Evolutionary conservation across 129 eudicot species (phyloP).

Genomic region (Artemisia tridentata): DNA sequence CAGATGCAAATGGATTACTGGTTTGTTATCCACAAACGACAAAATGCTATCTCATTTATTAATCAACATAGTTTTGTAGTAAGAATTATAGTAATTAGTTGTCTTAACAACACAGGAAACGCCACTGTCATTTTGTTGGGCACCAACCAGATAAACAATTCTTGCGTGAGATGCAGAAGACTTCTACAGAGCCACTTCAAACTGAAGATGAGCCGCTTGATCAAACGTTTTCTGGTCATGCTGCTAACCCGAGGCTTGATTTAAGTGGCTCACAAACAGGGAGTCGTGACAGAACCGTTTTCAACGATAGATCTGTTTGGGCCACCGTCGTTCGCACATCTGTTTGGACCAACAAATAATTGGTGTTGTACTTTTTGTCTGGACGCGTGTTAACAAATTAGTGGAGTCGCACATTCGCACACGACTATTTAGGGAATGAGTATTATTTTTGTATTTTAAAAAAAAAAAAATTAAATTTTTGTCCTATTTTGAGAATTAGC

Average conservation of each 20-base stretch:
- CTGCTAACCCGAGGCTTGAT: constrained; percentile 31
- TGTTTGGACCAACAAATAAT: too few relatives aligned
- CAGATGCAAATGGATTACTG: constrained; percentile 89
- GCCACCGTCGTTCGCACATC: too few relatives aligned
- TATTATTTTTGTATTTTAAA: too few relatives aligned
- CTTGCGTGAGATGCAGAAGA: constrained; percentile 35
- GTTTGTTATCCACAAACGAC: constrained; percentile 31
- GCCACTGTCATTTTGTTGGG: constrained; percentile 70
- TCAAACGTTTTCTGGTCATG: constrained; percentile 25
- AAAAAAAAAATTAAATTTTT: too few relatives aligned
- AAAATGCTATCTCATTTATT: neutral
- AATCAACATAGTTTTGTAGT: neutral
- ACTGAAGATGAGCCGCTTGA: constrained; percentile 26
- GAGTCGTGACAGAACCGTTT: constrained; percentile 25
- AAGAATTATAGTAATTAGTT: neutral
- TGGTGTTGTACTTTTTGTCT: too few relatives aligned
- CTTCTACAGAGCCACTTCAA: constrained; percentile 15
- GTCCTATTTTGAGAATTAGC: too few relatives aligned
- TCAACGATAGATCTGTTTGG: constrained; percentile 27
- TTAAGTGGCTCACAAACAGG: constrained; percentile 37
- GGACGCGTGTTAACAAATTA: too few relatives aligned
- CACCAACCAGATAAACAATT: constrained; percentile 38
- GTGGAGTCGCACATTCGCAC: too few relatives aligned
- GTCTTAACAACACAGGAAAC: constrained; percentile 51
- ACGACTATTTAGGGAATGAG: too few relatives aligned